Evolutionary conservation across 306 rosid species (phyloP), one percentile per base, ranked within the genome.

Genomic region (Prunus fruticosa): DNA sequence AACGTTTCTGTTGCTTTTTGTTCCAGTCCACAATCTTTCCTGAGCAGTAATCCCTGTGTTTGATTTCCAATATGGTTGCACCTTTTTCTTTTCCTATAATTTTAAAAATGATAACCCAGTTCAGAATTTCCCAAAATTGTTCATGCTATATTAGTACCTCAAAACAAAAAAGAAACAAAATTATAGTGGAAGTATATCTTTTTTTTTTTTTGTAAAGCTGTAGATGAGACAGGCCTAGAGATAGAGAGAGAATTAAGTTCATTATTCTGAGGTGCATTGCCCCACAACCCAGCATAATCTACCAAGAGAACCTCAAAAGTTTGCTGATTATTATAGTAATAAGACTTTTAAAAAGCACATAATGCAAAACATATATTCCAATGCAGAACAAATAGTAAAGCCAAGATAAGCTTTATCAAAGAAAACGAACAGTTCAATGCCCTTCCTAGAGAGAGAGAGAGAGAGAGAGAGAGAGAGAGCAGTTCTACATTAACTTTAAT

Each of bases 51-150:
- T 79, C 91, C 71, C 80, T 73, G 79, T 90, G 87, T 82, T 89
- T 87, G 89, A 92, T 89, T 84, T 94, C 95, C 75, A 94, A 71
- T 22, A 88, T 75, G 22, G 93, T 64, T 25, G 89, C 85, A 50
- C 92, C 95, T 41, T 92, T 84, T 86, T 70, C 84, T 38, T 41
- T 62, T 76, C 88, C 96, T 93, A 80, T 79, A 83, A 78, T 73
- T 70, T 73, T 23, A 66, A 27, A 56, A 65, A 71, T 28, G 67
- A 69, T 2, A 18, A 58, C 7, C 32, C 22, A 25, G 41, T 61
- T 43, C 46, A 43, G 25, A 22, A 51, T 14, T 60, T 23, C 23
- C 45, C 9, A 11, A 38, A 23, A 41, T 49, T 47, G 16, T 11
- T 47, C 52, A 12, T 12, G 16, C 15, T 47, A 38, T 38, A 38